Percentiles rank a stretch among this genome's conserved stretches.
phyloP scores from a whole-genome alignment of 345 rosid species.

The Diplotaxis tenuifolia region DNA sequence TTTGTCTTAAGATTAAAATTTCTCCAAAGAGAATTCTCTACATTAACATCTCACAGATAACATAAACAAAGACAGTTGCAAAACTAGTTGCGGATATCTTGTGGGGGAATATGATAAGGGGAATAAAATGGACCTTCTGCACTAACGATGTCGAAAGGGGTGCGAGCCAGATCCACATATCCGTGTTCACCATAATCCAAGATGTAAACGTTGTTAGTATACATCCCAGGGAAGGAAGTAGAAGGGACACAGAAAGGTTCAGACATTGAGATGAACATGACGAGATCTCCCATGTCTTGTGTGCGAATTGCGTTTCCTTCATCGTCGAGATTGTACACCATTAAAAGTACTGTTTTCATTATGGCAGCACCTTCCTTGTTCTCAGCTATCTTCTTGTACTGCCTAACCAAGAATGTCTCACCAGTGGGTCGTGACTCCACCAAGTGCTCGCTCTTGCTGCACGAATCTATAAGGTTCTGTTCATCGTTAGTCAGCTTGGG shows the following conservation, averaged over 20 bases:
- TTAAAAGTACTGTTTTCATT: neutral
- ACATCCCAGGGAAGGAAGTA: neutral
- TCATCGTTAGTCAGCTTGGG: neutral
- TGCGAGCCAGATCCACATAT: neutral
- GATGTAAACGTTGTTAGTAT: neutral
- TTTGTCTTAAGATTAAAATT: no score
- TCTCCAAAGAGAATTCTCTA: no score
- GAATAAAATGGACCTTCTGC: neutral
- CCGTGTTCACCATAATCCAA: neutral
- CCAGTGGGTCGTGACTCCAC: neutral
- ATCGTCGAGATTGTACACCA: neutral
- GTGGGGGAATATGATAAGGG: neutral
- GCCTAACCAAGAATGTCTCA: neutral
- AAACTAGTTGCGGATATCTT: neutral
- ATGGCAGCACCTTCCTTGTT: neutral
- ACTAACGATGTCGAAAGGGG: neutral
- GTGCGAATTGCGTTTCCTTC: neutral
- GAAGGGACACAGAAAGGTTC: neutral
- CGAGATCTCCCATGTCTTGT: neutral
- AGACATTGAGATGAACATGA: neutral
- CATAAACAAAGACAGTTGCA: no score
- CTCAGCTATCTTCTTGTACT: neutral
- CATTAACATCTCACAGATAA: no score
- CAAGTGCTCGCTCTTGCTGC: neutral
- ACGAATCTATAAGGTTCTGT: neutral